Base-by-base conservation (phyloP, 1,284 basidiomycete species). In the Boletellus sp. region DNA sequence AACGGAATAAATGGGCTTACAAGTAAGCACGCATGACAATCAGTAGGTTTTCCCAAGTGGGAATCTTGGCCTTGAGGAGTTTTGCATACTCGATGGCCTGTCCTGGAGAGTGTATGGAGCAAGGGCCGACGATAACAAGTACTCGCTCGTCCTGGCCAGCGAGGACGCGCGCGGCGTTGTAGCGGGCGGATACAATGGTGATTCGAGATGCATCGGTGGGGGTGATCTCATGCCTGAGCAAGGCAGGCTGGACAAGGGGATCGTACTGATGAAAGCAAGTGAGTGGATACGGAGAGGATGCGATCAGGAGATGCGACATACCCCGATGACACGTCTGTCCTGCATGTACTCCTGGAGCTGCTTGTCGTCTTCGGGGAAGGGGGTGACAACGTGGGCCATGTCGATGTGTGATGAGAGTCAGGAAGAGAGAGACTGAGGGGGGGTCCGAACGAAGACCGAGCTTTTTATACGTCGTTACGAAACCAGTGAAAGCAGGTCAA, bases 11-110 rank as follows among this genome's bases (percentile, higher is more conserved):
- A 39, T 44, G n/a, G 22, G 77, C 84, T 64, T 59, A 89, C 87
- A 98, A 97, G 82, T 98, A 98, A 57, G 93, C 87, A 38, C 96
- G 82, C 96, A 98, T 98, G 69, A 98, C 74, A 66, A 99, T 88
- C 65, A 93, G 80, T 44, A 98, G 78, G 62, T 96, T 91, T 54
- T 72, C 81, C 83, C 83, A 87, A 19, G 73, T 66, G 13, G 85
- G 77, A 32, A 89, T 80, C 68, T 88, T 86, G 2, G 77, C 74
- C 63, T 84, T 86, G 62, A 97, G 80, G 36, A 85, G 77, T 28
- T 76, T 74, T 30, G 94, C 95, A 68, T 99, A 99, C 68, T 94
- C 91, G 55, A 94, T 73, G 4, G 96, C 95, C 69, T 95, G 91
- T 44, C 87, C 83, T 5, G 91, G 74, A 28, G 86, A 91, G 71